Conservation (phyloP, 2,329 filamentous ascomycete genomes). For the Trichoderma sp. region DNA sequence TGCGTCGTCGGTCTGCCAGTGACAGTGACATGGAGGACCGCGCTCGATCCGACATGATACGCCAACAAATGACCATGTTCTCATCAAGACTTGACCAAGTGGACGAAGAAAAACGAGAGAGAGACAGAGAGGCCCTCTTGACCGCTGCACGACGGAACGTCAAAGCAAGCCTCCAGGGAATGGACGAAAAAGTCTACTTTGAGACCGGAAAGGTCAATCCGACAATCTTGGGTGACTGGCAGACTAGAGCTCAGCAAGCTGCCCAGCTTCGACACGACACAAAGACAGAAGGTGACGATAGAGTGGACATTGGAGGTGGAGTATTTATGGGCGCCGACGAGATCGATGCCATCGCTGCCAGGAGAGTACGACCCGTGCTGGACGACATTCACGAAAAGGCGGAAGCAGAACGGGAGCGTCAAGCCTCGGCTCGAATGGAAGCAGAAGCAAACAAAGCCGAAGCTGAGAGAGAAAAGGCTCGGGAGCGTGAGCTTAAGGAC, state of each 20-base stretch:
- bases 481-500: slow-evolving; percentile 54
- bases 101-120: slow-evolving; percentile 69
- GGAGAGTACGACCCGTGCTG: slow-evolving; percentile 75
- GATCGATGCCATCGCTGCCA: slow-evolving; percentile 75
- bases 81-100: slow-evolving; percentile 65
- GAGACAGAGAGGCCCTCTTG: slow-evolving; percentile 72
- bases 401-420: slow-evolving; percentile 66
- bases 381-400: slow-evolving; percentile 82
- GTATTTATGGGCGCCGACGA: slow-evolving; percentile 76
- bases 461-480: slow-evolving; percentile 44
- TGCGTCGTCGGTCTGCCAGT: slow-evolving; percentile 64
- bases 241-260: slow-evolving; percentile 68
- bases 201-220: slow-evolving; percentile 73
- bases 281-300: slow-evolving; percentile 55
- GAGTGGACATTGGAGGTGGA: slow-evolving; percentile 73
- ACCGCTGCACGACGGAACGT: slow-evolving; percentile 83
- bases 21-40: slow-evolving; percentile 65
- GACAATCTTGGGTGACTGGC: slow-evolving; percentile 72
- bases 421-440: slow-evolving; percentile 63
- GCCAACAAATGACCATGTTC: slow-evolving; percentile 76
- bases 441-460: slow-evolving; percentile 57
- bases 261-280: slow-evolving; percentile 63
- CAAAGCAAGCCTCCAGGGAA: slow-evolving; percentile 69
- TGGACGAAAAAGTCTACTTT: slow-evolving; percentile 77
- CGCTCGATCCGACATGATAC: slow-evolving; percentile 68